Base-by-base conservation (phyloP, 768 basidiomycete genomes). In the Sarcodon sp. region DNA sequence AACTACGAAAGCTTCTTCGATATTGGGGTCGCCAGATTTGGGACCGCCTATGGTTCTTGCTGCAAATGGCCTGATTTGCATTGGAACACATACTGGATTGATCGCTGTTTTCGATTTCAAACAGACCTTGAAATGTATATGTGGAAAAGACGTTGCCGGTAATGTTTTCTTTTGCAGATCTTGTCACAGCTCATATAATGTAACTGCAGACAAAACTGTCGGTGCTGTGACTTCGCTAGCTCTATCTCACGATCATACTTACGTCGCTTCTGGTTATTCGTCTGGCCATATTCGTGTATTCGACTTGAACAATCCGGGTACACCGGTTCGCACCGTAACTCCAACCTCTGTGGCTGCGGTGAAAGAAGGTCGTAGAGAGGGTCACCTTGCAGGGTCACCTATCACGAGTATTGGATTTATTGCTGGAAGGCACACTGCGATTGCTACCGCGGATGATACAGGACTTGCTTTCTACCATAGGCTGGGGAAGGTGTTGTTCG, bases 391-490 rank as follows among this genome's bases (percentile, higher is more conserved):
- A 18, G 86, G 86, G 9, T 84, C 87, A 2, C 75, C 77, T 12
- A 92, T 99, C 44, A 68, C 86, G 50, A 83, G 71, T 58, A 66
- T 99, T 38, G 82, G 78, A 31, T 99, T 99, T 58, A 77, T 98
- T 7, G 91, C 88, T 10, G 83, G 82, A 15, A 75, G 94, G 36
- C 94, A 96, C 56, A 98, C 96, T 2, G 92, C 90, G 4, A 75
- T 98, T 45, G 79, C 97, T 36, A 83, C 84, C 4, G 87, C 89
- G 2, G 96, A 98, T 60, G 87, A 94, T 50, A 67, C 74, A 54
- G 96, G 96, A 0, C 72, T 97, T 7, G 88, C 91, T 0, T 99
- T 99, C 64, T 96, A 89, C 60, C 93, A 97, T 64, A 87, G 85
- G 47, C 68, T 99, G 4, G 91, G 96, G 27, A 93, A 89, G 61